Conservation (phyloP, 2,329 filamentous ascomycete species). For the Trichoderma sp. region DNA sequence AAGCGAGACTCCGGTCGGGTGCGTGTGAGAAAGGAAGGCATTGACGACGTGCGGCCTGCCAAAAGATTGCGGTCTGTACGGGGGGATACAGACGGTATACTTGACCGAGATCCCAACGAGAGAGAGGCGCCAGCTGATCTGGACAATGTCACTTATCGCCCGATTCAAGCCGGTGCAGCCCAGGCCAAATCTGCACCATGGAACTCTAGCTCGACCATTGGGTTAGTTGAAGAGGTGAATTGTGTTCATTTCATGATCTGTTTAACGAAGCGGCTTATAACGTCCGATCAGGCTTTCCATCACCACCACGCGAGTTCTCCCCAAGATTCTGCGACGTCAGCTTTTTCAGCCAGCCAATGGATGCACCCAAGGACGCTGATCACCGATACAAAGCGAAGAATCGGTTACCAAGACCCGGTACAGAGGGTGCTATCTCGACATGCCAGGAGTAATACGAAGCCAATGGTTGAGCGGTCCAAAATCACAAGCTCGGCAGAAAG, state of each 20-base stretch:
- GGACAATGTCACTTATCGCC: neutral
- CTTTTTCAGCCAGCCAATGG: neutral
- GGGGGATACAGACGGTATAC: too few species aligned
- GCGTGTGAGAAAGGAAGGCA: neutral
- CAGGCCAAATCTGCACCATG: neutral
- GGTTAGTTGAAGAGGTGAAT: neutral
- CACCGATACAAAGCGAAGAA: neutral
- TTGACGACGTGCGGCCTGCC: neutral
- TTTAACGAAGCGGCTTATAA: neutral
- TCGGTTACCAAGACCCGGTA: neutral
- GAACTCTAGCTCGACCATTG: neutral
- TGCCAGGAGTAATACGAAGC: neutral
- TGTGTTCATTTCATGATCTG: neutral
- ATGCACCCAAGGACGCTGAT: neutral
- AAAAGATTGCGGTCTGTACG: neutral
- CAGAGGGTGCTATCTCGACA: neutral
- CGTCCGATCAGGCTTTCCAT: neutral
- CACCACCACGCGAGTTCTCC: neutral
- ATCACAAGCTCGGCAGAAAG: neutral
- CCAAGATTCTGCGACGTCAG: neutral
- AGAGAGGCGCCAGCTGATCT: neutral
- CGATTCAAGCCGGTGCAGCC: neutral
- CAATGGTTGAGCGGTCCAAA: neutral
- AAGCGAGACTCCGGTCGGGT: neutral
- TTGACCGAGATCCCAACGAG: neutral